Evolutionary conservation across 139 green algal genomes (phyloP), one percentile per base, ranked within the genome.

Genomic region (Asterochloris sp.): DNA sequence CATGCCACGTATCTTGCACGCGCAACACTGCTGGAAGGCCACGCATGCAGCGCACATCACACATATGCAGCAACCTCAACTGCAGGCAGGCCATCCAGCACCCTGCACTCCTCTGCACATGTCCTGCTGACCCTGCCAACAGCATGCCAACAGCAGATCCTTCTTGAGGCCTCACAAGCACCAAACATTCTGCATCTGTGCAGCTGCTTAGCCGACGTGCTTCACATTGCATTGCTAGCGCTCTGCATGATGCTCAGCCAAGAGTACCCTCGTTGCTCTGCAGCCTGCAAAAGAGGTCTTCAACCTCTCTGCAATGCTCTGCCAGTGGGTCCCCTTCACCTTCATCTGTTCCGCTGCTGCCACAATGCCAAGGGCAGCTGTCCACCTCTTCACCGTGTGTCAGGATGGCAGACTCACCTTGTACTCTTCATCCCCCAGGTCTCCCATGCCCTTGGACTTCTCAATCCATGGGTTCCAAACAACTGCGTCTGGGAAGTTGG

Each of bases 381-480:
- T 16, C 76, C n/a, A 82, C 12, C 24, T 17, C 8, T 60, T 4
- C 12, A 77, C 2, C 2, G 10, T 60, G 27, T 1, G 10, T 69
- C 11, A 69, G 17, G 0, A 76, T 27, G 62, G 38, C 54, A 11
- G 13, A 71, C n/a, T 28, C 14, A 82, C 83, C 84, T 84, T 76
- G 86, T 93, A 96, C 74, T 95, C 91, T 0, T 95, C 91, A 82
- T 95, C 89, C 0, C 89, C 91, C 88, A 97, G 92, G 89, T 97
- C 94, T 10, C 80, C 85, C 87, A 93, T 94, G 24, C 84, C 79
- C 17, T 84, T 83, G 0, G 89, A 85, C 83, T 95, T 95, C 13
- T 90, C 90, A 9, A 91, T 74, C 89, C 91, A 95, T 13, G 94
- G 94, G 85, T 95, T 96, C 94, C 94, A 97, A 13, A 97, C 86